These are phyloP conservation scores for Bigelowiella natans DNA, from an alignment of 78 protist species.

Conservation along the genomic window DNA sequence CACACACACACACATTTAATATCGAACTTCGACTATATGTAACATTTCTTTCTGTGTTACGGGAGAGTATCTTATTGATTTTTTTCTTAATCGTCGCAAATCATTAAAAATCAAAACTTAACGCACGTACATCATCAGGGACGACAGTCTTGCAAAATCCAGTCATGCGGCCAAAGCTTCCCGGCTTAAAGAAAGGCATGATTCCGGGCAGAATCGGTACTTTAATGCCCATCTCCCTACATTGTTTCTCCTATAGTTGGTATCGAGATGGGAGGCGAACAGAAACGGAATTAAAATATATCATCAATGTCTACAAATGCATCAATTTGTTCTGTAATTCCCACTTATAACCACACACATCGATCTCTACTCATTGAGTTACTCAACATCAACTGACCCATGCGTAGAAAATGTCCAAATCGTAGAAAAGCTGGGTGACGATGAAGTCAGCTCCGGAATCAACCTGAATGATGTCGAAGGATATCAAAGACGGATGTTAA, in stretches of 20 bases:
- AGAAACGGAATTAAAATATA: background rate
- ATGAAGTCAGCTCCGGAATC: background rate
- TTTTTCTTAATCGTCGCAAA: too few species aligned
- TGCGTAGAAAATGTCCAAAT: background rate
- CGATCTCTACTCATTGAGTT: background rate
- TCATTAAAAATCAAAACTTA: too few species aligned
- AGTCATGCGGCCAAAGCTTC: background rate
- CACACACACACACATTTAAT: too few species aligned
- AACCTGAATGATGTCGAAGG: too few species aligned
- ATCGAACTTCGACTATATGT: too few species aligned
- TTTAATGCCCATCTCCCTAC: background rate
- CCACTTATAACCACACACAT: background rate
- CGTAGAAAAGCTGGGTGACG: conserved; percentile 10
- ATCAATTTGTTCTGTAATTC: background rate
- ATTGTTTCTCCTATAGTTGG: too few species aligned
- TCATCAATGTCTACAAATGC: background rate
- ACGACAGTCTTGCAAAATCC: conserved; percentile 8
- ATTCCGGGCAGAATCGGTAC: conserved; percentile 11
- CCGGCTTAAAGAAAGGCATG: background rate
- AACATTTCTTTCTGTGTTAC: too few species aligned
- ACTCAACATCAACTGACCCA: background rate
- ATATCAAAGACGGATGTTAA: too few species aligned
- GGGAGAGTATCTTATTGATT: too few species aligned
- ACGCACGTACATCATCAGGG: background rate
- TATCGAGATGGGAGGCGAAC: too few species aligned